Percentiles rank a stretch among this genome's conserved stretches.
phyloP scores from a whole-genome alignment of 140 eudicot genomes.

The Stevia rebaudiana region DNA sequence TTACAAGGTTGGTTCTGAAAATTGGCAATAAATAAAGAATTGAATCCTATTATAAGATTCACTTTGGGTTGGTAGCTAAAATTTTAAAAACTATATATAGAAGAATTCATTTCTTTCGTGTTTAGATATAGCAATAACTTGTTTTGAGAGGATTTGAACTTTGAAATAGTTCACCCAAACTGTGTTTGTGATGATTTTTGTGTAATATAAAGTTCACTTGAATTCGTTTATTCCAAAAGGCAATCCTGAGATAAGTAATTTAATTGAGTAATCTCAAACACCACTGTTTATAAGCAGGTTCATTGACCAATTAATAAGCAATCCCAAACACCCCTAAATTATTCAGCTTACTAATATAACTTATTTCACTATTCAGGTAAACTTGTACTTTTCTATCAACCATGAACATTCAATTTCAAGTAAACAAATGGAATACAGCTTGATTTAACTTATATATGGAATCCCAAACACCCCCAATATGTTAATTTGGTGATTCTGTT shows the following conservation, averaged over 20 bases:
- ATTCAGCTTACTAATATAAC: not conserved
- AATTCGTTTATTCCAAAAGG: not conserved
- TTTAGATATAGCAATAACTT: not conserved
- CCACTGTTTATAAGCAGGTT: too few relatives aligned
- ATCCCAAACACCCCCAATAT: too few relatives aligned
- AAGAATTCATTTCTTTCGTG: too few relatives aligned
- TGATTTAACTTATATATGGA: too few relatives aligned
- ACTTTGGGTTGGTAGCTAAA: too few relatives aligned
- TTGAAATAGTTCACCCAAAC: not conserved
- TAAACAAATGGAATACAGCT: too few relatives aligned
- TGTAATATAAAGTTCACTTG: not conserved
- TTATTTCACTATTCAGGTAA: not conserved
- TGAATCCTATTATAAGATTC: too few relatives aligned
- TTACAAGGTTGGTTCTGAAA: too few relatives aligned
- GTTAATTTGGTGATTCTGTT: too few relatives aligned
- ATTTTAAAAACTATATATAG: too few relatives aligned
- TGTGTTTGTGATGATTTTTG: not conserved
- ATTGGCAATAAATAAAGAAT: too few relatives aligned
- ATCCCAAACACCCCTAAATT: not conserved
- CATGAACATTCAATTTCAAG: not conserved
- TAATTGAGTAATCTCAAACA: not conserved
- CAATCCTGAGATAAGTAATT: not conserved
- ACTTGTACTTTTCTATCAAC: not conserved
- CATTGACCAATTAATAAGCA: too few relatives aligned
- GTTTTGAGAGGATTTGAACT: not conserved